These are phyloP conservation scores for Talaromyces proteolyticus DNA, from an alignment of 495 filamentous ascomycete species.

Conservation along the genomic window DNA sequence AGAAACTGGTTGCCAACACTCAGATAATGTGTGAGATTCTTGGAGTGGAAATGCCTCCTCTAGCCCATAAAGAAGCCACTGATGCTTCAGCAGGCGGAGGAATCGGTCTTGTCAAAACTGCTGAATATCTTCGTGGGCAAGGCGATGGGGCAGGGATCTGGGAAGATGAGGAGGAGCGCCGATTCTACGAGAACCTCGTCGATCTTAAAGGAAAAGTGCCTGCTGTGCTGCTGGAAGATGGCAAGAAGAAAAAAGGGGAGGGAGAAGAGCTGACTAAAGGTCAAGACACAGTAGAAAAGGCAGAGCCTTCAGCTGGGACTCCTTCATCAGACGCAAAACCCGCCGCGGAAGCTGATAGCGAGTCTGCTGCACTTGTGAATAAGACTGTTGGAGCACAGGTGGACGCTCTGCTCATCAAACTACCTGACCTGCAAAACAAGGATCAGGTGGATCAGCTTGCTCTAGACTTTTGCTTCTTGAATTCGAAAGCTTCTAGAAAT, in stretches of 20 bases:
- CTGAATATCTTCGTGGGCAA: conserved; percentile 86
- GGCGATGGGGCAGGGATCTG: conserved; percentile 94
- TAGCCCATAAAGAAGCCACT: conserved; percentile 73
- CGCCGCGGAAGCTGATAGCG: conserved; percentile 61
- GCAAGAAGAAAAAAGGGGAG: conserved; percentile 88
- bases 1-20: conserved; percentile 84
- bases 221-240: conserved; percentile 85
- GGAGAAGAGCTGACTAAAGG: conserved; percentile 60
- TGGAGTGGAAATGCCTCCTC: conserved; percentile 89
- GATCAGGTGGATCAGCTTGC: conserved; percentile 88
- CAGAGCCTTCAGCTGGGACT: conserved; percentile 18
- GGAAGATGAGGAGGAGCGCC: conserved; percentile 97
- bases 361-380: conserved; percentile 90
- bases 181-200: conserved; percentile 95
- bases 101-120: conserved; percentile 90
- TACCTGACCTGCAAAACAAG: conserved; percentile 86
- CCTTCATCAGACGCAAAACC: conserved; percentile 18
- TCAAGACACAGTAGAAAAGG: conserved; percentile 32
- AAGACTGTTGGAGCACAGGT: conserved; percentile 97
- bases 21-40: conserved; percentile 86
- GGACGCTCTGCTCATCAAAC: conserved; percentile 78
- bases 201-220: conserved; percentile 96
- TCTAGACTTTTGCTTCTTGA: conserved; percentile 95
- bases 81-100: conserved; percentile 58
- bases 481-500: conserved; percentile 96